These are phyloP conservation scores for Chrysoporthe cubensis DNA, from an alignment of 2,329 filamentous ascomycete species.

Conservation along the genomic window DNA sequence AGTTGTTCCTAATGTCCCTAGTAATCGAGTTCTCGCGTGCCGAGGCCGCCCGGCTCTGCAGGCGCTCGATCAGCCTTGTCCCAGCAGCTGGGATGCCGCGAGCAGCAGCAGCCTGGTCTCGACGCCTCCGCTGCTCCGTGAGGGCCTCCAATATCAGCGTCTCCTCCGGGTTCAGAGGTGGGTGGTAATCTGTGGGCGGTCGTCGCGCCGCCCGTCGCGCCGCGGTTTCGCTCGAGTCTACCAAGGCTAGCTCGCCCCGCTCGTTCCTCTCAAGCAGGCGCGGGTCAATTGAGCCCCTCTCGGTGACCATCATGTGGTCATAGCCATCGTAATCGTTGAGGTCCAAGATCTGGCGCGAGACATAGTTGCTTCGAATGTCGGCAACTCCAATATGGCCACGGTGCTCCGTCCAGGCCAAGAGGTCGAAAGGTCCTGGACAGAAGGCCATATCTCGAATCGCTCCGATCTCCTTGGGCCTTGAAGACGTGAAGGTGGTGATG, in stretches of 20 bases:
- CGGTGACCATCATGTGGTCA: slow-evolving; percentile 59
- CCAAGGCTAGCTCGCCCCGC: slow-evolving; percentile 42
- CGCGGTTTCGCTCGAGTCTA: slow-evolving; percentile 34
- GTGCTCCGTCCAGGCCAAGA: slow-evolving; percentile 93
- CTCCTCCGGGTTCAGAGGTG: slow-evolving; percentile 58
- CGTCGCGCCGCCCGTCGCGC: slow-evolving; percentile 37
- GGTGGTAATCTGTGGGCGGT: slow-evolving; percentile 49
- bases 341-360: slow-evolving; percentile 69
- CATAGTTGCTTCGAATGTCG: slow-evolving; percentile 70
- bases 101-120: slow-evolving; percentile 44
- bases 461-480: slow-evolving; percentile 72
- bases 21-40: background rate
- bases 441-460: slow-evolving; percentile 92
- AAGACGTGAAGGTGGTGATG: slow-evolving; percentile 77
- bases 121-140: slow-evolving; percentile 55
- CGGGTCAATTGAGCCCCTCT: slow-evolving; percentile 59
- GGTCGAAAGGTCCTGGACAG: slow-evolving; percentile 84
- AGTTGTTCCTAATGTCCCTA: slow-evolving; percentile 24
- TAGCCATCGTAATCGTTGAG: slow-evolving; percentile 63
- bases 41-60: slow-evolving; percentile 14
- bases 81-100: slow-evolving; percentile 14
- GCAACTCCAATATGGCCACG: slow-evolving; percentile 75
- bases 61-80: slow-evolving; percentile 25
- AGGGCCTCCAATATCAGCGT: slow-evolving; percentile 60
- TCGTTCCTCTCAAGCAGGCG: slow-evolving; percentile 53